Evolutionary conservation across 2,329 filamentous ascomycete species (phyloP), one percentile per base, ranked within the genome.

Genomic region (Hortaea sp.): DNA sequence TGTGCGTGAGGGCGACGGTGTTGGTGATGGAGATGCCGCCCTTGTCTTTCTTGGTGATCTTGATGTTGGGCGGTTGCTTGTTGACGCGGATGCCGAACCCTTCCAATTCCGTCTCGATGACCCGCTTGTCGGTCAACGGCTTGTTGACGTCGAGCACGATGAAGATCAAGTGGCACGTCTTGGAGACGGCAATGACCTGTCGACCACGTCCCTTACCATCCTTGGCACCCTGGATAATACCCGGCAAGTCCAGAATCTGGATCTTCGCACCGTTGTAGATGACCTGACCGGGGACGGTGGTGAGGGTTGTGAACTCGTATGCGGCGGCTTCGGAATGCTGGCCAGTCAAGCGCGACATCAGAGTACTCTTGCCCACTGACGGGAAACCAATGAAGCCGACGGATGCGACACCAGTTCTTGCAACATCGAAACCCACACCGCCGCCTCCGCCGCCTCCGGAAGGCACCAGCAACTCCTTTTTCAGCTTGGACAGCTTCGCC

Each of bases 41-140:
- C 72, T 97, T 97, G 69, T 98, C 92, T 75, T 98, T 98, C 76
- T 98, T 98, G 71, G 84, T 94, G 75, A 95, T 95, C n/a, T 92
- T 86, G 61, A 98, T 98, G 66, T 98, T 98, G 37, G 92, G 92
- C 28, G 92, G 92, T 58, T 81, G 72, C 74, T 97, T 98, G 75
- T 98, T 98, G 73, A 97, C 90, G 47, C 92, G 80, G 63, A 98
- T 95, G 31, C 92, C 92, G 60, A 98, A 98, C 6, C 92, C 92
- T 66, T 98, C 92, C 64, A 98, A 70, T 71, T 98, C 92, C 43
- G 80, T 77, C 70, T 98, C 92, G 62, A 98, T 98, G 53, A 98
- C 77, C 50, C 87, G 81, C 75, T 98, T 98, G 70, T 98, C 92
- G 11, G 90, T 94, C 58, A 98, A 73, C 27, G 92, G 92, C 70